These are phyloP conservation scores for Phalaenopsis equestris DNA, from an alignment of 106 monocot species.

Conservation along the genomic window DNA sequence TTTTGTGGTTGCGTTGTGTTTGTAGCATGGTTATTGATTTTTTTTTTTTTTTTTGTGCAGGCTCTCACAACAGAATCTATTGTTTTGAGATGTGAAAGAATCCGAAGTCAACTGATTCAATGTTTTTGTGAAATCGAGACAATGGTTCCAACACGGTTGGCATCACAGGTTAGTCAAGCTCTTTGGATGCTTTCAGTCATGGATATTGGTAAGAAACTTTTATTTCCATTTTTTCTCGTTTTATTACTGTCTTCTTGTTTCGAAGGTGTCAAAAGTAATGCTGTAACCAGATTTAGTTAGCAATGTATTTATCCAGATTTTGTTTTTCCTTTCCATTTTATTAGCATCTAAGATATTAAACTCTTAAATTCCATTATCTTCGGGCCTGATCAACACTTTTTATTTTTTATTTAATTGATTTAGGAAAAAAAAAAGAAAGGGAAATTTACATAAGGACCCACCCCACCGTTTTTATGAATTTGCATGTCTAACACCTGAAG, in stretches of 20 bases:
- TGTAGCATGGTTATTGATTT: not conserved
- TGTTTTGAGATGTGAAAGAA: conserved; percentile 54
- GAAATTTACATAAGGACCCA: no score
- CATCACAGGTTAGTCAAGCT: conserved; percentile 45
- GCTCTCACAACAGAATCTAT: conserved; percentile 55
- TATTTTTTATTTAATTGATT: no score
- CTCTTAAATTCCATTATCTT: not conserved
- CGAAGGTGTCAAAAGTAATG: not conserved
- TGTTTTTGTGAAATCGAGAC: conserved; percentile 46
- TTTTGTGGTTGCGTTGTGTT: not conserved
- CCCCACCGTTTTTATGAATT: no score
- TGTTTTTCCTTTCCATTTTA: not conserved
- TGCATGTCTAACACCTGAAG: no score
- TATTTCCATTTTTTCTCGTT: not conserved
- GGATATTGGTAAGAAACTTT: not conserved
- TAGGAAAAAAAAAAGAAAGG: no score
- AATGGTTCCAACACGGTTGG: conserved; percentile 50
- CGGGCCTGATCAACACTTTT: no score
- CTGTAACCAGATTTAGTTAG: not conserved
- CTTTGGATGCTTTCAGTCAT: conserved; percentile 7
- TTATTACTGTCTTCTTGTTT: not conserved
- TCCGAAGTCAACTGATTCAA: conserved; percentile 32
- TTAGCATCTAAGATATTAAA: not conserved
- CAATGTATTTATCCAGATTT: not conserved
- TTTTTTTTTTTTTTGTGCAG: conserved; percentile 18